Evolutionary conservation across 2,329 filamentous ascomycete species (phyloP).

Genomic region (Trichoderma koningii): DNA sequence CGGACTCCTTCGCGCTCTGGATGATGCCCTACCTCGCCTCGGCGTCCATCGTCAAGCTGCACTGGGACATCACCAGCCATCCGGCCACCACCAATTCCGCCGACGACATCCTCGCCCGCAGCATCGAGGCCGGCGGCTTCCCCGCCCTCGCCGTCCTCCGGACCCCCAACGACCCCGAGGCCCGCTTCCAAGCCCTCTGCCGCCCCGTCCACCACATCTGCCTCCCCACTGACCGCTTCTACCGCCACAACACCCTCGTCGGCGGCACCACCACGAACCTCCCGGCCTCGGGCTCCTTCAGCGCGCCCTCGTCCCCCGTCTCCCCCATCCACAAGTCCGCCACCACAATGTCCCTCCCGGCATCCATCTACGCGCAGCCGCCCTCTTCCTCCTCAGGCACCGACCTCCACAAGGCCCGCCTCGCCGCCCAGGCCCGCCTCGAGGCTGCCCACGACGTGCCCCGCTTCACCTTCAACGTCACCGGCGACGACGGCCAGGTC

Average conservation of each 20-base stretch:
- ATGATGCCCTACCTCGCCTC: slow-evolving; percentile 67
- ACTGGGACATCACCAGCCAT: slow-evolving; percentile 65
- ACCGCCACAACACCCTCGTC: slow-evolving; percentile 3
- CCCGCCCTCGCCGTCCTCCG: slow-evolving; percentile 62
- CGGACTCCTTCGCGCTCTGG: slow-evolving; percentile 57
- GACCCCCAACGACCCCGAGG: slow-evolving; percentile 69
- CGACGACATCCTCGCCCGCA: slow-evolving; percentile 64
- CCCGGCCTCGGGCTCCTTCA: slow-evolving; percentile 29
- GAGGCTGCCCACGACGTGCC: slow-evolving; percentile 57
- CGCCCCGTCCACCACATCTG: slow-evolving; percentile 60
- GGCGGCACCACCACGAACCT: not conserved
- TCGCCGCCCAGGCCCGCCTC: slow-evolving; percentile 66
- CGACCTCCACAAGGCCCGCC: slow-evolving; percentile 55
- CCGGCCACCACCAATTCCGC: slow-evolving; percentile 50
- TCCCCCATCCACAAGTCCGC: slow-evolving; percentile 41
- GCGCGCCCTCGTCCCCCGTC: slow-evolving; percentile 34
- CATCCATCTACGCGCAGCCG: slow-evolving; percentile 30
- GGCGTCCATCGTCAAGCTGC: slow-evolving; percentile 53
- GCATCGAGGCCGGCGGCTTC: slow-evolving; percentile 64
- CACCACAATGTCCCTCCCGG: slow-evolving; percentile 40
- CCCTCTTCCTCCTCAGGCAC: slow-evolving; percentile 40
- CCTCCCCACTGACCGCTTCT: slow-evolving; percentile 52
- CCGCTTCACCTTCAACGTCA: slow-evolving; percentile 60
- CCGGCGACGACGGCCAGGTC: slow-evolving; percentile 53
- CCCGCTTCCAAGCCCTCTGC: slow-evolving; percentile 69